A percentile compares a stretch with the other conserved stretches of the same genome.
Evolutionary conservation across 768 basidiomycete species (phyloP).

Genomic region (Rhizopogon vinicolor): DNA sequence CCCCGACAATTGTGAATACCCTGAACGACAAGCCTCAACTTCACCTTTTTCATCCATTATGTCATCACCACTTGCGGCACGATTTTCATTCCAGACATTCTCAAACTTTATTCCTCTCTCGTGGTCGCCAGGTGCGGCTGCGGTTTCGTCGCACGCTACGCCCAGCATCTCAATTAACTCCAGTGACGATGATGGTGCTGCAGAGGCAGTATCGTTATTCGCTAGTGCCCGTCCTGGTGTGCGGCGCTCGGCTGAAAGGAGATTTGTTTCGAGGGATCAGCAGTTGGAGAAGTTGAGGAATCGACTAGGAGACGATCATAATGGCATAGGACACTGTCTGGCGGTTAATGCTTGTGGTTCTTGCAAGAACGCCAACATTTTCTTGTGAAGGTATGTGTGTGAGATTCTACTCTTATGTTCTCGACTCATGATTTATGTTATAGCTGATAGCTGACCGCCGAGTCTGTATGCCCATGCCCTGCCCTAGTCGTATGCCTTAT

Average conservation of each 20-base stretch:
- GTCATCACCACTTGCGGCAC: slow-evolving; percentile 49
- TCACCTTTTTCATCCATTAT: slow-evolving; percentile 44
- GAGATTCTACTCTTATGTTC: slow-evolving; percentile 5
- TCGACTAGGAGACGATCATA: slow-evolving; percentile 42
- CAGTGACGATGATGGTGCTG: slow-evolving; percentile 2
- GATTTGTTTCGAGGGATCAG: slow-evolving; percentile 56
- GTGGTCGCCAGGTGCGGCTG: slow-evolving; percentile 41
- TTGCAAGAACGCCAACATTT: slow-evolving; percentile 18
- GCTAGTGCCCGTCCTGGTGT: slow-evolving; percentile 6
- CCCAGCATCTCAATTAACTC: slow-evolving; percentile 11
- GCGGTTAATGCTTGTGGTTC: slow-evolving; percentile 25
- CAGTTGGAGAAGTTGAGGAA: slow-evolving; percentile 61
- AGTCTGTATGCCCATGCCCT: slow-evolving; percentile 7
- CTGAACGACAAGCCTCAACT: slow-evolving; percentile 22
- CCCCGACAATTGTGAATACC: slow-evolving; percentile 21
- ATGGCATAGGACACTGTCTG: slow-evolving; percentile 14
- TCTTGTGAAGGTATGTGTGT: slow-evolving; percentile 18
- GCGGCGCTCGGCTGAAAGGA: slow-evolving; percentile 19
- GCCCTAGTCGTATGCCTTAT: slow-evolving; percentile 17
- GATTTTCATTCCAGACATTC: slow-evolving; percentile 55
- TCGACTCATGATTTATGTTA: neutral
- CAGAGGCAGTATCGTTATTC: slow-evolving; percentile 8
- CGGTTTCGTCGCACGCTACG: slow-evolving; percentile 19
- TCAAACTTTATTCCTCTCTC: slow-evolving; percentile 56
- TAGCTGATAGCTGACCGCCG: neutral